These are phyloP conservation scores for Panaeolus cyanescens DNA, from an alignment of 768 basidiomycete genomes.

Conservation along the genomic window DNA sequence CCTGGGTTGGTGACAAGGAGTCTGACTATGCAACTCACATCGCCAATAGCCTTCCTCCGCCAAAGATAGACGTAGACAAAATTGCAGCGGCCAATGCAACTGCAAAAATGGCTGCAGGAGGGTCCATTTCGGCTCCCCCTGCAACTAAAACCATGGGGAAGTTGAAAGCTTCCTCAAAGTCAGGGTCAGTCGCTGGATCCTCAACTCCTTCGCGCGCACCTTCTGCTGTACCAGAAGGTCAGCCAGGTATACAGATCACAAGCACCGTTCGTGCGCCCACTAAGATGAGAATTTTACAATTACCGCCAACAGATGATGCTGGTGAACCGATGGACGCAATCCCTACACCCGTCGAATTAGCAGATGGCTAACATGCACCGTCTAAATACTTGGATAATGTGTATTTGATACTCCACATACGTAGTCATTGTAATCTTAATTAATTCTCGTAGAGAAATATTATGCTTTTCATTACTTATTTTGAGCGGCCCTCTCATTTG, in stretches of 20 bases:
- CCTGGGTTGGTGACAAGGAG: slow-evolving; percentile 88
- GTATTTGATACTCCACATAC: not conserved
- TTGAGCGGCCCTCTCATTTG: too few species aligned
- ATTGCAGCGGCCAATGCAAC: slow-evolving; percentile 25
- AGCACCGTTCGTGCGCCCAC: slow-evolving; percentile 51
- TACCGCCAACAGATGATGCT: slow-evolving; percentile 51
- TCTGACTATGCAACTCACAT: slow-evolving; percentile 56
- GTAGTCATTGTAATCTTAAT: slow-evolving; percentile 1
- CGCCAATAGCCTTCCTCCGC: slow-evolving; percentile 28
- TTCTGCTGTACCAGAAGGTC: slow-evolving; percentile 48
- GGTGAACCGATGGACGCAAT: slow-evolving; percentile 31
- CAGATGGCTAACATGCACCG: not conserved
- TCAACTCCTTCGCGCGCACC: slow-evolving; percentile 59
- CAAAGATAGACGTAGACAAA: slow-evolving; percentile 34
- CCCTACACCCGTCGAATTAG: slow-evolving; percentile 16
- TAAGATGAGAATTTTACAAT: slow-evolving; percentile 67
- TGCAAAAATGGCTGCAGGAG: slow-evolving; percentile 36
- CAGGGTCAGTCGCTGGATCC: slow-evolving; percentile 45
- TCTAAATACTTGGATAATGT: not conserved
- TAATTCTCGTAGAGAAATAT: not conserved
- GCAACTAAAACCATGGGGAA: slow-evolving; percentile 40
- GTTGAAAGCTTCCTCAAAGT: slow-evolving; percentile 41
- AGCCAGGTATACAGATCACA: slow-evolving; percentile 25
- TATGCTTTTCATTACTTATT: not conserved
- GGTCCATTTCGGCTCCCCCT: slow-evolving; percentile 49